Conservation (phyloP, 441 rosid species). For the Bocquillonia castaneifolia region DNA sequence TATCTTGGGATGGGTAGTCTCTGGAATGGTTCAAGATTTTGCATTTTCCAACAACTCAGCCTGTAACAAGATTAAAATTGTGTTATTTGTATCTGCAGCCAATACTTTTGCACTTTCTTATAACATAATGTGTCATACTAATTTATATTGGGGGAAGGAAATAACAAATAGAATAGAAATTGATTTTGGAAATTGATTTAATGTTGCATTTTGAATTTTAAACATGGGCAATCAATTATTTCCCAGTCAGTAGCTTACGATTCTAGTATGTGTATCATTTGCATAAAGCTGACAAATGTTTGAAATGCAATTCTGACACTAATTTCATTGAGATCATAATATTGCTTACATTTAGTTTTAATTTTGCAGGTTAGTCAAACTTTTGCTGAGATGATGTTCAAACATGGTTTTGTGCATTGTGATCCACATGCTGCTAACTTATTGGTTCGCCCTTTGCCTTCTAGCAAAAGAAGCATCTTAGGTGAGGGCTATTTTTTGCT, state of each 20-base stretch:
- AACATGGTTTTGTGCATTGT: conserved; percentile 95
- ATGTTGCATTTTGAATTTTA: not conserved
- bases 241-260: not conserved
- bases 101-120: not conserved
- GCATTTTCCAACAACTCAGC: conserved; percentile 2
- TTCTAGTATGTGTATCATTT: not conserved
- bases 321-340: not conserved
- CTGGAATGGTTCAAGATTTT: not conserved
- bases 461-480: conserved; percentile 44
- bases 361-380: conserved; percentile 71
- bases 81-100: not conserved
- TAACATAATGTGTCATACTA: not conserved
- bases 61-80: not conserved
- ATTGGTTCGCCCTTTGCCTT: conserved; percentile 77
- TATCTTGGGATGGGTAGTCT: not conserved
- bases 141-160: conserved; percentile 1
- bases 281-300: not conserved
- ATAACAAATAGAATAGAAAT: not conserved
- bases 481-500: conserved; percentile 41
- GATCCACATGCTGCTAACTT: conserved; percentile 98
- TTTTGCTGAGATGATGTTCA: conserved; percentile 97
- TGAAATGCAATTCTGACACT: not conserved
- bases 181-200: not conserved
- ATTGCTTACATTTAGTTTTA: conserved; percentile 9
- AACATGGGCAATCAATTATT: not conserved